Evolutionary conservation across 805 yeast genomes (phyloP).

Genomic region (Huiozyma naganishii): DNA sequence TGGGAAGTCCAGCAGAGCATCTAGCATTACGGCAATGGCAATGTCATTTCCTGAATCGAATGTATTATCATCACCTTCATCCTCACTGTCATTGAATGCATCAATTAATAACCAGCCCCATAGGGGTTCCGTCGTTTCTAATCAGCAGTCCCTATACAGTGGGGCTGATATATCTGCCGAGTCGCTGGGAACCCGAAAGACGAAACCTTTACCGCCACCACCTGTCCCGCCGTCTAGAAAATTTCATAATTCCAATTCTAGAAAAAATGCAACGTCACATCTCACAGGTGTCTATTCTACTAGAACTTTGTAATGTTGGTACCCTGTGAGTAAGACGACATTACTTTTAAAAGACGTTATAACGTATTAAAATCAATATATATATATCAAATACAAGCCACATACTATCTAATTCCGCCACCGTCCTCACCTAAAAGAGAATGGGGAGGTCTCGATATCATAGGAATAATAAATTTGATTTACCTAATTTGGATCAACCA

Average conservation of each 20-base stretch:
- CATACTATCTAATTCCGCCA: background rate
- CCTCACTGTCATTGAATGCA: background rate
- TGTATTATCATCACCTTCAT: background rate
- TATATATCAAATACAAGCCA: background rate
- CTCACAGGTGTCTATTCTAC: slow-evolving; percentile 3
- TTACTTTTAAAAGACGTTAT: background rate
- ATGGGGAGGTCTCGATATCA: background rate
- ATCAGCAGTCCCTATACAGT: background rate
- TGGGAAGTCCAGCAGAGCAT: slow-evolving; percentile 11
- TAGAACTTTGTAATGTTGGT: background rate
- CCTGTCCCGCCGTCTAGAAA: slow-evolving; percentile 31
- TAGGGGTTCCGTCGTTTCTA: background rate
- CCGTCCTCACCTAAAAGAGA: background rate
- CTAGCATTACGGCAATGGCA: slow-evolving; percentile 15
- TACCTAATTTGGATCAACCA: slow-evolving; percentile 1
- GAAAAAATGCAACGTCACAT: slow-evolving; percentile 1
- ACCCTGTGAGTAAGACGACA: background rate
- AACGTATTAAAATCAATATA: background rate
- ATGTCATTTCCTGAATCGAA: slow-evolving; percentile 9
- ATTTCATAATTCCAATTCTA: background rate
- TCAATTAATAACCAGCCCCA: background rate
- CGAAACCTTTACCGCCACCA: slow-evolving; percentile 25
- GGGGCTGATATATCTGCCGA: slow-evolving; percentile 24
- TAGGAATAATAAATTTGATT: background rate
- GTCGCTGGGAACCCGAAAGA: slow-evolving; percentile 26